Percentiles rank a stretch among this genome's conserved stretches.
phyloP scores from a whole-genome alignment of 2,329 filamentous ascomycete genomes.

The Talaromyces verruculosus region DNA sequence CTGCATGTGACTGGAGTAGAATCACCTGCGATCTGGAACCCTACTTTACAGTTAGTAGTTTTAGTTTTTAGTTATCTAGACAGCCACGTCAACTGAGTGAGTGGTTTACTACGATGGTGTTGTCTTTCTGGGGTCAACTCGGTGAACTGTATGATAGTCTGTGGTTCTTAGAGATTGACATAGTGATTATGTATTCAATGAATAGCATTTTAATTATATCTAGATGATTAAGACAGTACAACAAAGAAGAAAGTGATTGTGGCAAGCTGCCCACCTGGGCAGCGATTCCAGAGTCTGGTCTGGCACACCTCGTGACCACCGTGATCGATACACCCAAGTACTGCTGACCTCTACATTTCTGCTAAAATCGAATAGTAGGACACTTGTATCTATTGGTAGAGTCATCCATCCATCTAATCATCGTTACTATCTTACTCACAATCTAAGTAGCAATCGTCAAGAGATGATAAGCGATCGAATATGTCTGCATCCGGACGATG shows the following conservation, averaged over 20 bases:
- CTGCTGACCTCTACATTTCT: not conserved
- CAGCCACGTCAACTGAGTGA: conserved; percentile 6
- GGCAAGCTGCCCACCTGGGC: not conserved
- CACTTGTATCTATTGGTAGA: not conserved
- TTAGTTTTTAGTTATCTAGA: not conserved
- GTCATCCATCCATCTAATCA: not conserved
- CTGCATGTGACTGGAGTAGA: conserved; percentile 16
- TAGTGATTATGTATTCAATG: not conserved
- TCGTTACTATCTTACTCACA: not conserved
- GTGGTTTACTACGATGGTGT: not conserved
- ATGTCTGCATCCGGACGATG: conserved; percentile 11
- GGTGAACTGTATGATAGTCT: not conserved
- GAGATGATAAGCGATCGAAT: not conserved
- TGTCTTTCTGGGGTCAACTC: not conserved
- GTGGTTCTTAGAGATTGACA: not conserved
- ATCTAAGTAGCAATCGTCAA: not conserved
- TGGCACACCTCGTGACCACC: conserved; percentile 3
- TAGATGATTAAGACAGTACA: not conserved
- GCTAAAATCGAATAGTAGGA: not conserved
- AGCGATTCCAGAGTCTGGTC: not conserved
- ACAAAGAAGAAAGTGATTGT: not conserved
- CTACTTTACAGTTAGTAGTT: too few species aligned
- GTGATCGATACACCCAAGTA: not conserved
- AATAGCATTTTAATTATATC: not conserved
- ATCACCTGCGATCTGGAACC: conserved; percentile 21